Evolutionary conservation across 768 basidiomycete species (phyloP), one percentile per base, ranked within the genome.

Genomic region (Rhodotorula sphaerocarpa): DNA sequence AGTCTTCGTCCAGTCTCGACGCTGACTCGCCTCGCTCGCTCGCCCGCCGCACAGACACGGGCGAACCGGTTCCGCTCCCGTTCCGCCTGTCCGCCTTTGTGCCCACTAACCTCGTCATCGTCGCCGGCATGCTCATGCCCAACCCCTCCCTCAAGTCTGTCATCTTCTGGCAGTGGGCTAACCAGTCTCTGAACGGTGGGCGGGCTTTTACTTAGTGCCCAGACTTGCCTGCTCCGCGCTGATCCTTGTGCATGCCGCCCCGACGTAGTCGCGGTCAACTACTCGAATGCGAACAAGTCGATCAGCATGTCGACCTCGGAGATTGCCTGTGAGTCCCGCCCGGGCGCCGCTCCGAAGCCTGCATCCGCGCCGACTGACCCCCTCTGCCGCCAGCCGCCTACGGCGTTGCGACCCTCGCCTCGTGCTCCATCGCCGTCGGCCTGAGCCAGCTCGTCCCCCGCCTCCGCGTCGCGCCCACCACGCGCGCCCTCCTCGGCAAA

Each of bases 41-140:
- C 6, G 7, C 9, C 3, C 53, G 20, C 25, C 23, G 44, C 72
- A 73, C 48, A 53, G 77, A 78, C 67, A 78, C 77, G 6, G 71
- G 73, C 33, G 73, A 76, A 59, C 73, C 76, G 20, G 76, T 78
- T 0, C 74, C 75, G 2, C 72, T 78, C 0, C 76, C 76, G 0
- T 78, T 78, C 70, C 66, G 77, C 23, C 74, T 78, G 70, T 74
- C 73, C 2, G 77, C 77, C 2, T 78, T 78, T 56, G 77, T 77
- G 36, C 77, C 77, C 36, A 78, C 77, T 34, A 78, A 78, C 66
- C 57, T 78, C 66, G 70, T 76, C 41, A 70, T 66, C 61, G 58
- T 62, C n/a, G 77, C 75, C 14, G 77, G 77, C 25, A 77, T 78
- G 77, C 74, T 78, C 57, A 76, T 75, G 74, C 77, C 77, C 11